Percentiles rank a stretch among this genome's conserved stretches.
phyloP scores from a whole-genome alignment of 139 green algal species.

The Coelastrella sp. region DNA sequence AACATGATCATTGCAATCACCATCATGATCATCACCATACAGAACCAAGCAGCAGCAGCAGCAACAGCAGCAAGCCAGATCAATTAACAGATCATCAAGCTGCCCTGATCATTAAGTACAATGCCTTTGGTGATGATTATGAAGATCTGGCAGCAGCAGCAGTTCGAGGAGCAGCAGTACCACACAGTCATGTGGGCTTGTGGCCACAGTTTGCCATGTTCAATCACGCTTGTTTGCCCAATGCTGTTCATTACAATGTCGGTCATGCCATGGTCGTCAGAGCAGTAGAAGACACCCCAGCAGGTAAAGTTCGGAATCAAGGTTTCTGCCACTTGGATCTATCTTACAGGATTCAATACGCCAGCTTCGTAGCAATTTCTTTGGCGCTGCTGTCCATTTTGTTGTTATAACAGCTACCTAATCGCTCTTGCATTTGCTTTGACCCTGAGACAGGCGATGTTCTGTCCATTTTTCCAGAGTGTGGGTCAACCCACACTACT shows the following conservation, averaged over 20 bases:
- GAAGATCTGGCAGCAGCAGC: conserved; percentile 56
- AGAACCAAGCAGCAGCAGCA: conserved; percentile 6
- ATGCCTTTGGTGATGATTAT: conserved; percentile 63
- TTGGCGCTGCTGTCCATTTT: no score
- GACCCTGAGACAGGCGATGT: no score
- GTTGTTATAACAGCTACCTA: no score
- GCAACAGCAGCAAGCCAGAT: not conserved
- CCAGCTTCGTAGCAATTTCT: no score
- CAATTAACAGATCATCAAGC: not conserved
- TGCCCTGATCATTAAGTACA: conserved; percentile 45
- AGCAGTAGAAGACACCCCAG: conserved; percentile 40
- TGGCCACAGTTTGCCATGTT: conserved; percentile 60
- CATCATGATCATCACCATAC: not conserved
- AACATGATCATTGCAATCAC: not conserved
- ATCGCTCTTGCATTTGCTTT: no score
- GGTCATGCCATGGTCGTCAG: conserved; percentile 61
- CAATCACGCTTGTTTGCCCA: conserved; percentile 65
- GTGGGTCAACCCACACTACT: no score
- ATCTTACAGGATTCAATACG: no score
- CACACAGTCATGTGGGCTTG: conserved; percentile 52
- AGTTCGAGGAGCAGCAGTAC: conserved; percentile 22
- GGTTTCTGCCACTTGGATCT: not conserved
- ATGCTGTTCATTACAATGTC: conserved; percentile 62
- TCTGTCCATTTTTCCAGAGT: no score
- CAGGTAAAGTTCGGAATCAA: not conserved